These are phyloP conservation scores for Daldinia childiae DNA, from an alignment of 495 filamentous ascomycete genomes.

Conservation along the genomic window DNA sequence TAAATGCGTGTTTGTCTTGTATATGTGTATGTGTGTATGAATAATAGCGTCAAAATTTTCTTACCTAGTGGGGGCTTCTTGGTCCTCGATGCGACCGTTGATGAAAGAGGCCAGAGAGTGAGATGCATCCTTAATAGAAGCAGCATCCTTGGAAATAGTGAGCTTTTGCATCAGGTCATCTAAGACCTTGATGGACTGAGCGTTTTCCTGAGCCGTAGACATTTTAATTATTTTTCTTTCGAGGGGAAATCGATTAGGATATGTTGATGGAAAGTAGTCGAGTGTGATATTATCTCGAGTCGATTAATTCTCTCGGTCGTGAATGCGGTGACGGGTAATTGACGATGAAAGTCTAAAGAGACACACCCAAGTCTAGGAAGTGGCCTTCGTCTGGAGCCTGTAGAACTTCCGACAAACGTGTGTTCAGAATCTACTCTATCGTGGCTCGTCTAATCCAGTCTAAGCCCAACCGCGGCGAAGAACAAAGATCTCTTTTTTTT, in stretches of 20 bases:
- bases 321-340: neutral
- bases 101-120: slow-evolving; percentile 59
- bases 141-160: slow-evolving; percentile 62
- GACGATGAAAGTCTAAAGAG: slow-evolving; percentile 18
- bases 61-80: slow-evolving; percentile 61
- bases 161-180: slow-evolving; percentile 64
- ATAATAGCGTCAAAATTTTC: slow-evolving; percentile 13
- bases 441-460: slow-evolving; percentile 34
- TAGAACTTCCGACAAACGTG: slow-evolving; percentile 29
- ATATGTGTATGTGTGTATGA: neutral
- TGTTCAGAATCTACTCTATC: slow-evolving; percentile 41
- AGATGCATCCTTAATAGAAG: slow-evolving; percentile 59
- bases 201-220: slow-evolving; percentile 54
- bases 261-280: slow-evolving; percentile 8
- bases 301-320: slow-evolving; percentile 17
- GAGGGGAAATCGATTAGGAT: slow-evolving; percentile 4
- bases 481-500: slow-evolving; percentile 30
- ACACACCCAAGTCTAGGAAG: slow-evolving; percentile 21
- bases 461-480: slow-evolving; percentile 31
- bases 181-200: slow-evolving; percentile 61
- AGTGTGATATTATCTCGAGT: neutral
- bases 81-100: slow-evolving; percentile 62
- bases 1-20: neutral
- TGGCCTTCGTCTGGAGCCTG: slow-evolving; percentile 14
- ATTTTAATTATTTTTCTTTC: slow-evolving; percentile 24